phyloP scores from a whole-genome alignment of 1,284 basidiomycete genomes.

The Cystobasidium slooffiae region DNA sequence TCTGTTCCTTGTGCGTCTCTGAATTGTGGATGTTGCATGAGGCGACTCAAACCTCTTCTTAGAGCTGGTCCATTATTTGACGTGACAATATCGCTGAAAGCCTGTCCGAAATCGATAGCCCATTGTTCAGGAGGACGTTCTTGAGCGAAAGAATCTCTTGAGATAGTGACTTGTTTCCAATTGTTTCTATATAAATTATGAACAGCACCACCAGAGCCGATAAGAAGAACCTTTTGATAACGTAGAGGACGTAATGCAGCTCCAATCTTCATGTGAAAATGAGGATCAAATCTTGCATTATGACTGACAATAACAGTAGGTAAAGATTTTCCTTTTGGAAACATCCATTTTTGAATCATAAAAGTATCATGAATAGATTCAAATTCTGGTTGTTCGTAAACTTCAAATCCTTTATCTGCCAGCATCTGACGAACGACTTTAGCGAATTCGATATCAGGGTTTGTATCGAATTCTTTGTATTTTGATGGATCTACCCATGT shows the following conservation, averaged over 20 bases:
- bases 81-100: conserved; percentile 49
- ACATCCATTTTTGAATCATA: conserved; percentile 53
- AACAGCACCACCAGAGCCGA: conserved; percentile 53
- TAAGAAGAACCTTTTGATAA: conserved; percentile 49
- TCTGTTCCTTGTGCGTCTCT: conserved; percentile 53
- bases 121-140: conserved; percentile 50
- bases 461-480: conserved; percentile 50
- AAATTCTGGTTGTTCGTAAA: conserved; percentile 47
- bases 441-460: conserved; percentile 47
- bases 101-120: conserved; percentile 53
- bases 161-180: conserved; percentile 48
- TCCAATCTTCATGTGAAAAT: conserved; percentile 50
- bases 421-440: conserved; percentile 45
- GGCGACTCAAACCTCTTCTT: neutral
- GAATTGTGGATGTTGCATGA: conserved; percentile 53
- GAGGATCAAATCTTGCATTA: conserved; percentile 50
- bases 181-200: conserved; percentile 54
- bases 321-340: conserved; percentile 50
- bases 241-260: conserved; percentile 50
- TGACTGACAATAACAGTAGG: conserved; percentile 49
- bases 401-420: conserved; percentile 48
- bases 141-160: conserved; percentile 52
- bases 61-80: conserved; percentile 42
- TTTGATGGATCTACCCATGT: conserved; percentile 46
- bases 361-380: conserved; percentile 54